phyloP scores from a whole-genome alignment of 352 stramenopile genomes.

The Saprolegnia diclina region DNA sequence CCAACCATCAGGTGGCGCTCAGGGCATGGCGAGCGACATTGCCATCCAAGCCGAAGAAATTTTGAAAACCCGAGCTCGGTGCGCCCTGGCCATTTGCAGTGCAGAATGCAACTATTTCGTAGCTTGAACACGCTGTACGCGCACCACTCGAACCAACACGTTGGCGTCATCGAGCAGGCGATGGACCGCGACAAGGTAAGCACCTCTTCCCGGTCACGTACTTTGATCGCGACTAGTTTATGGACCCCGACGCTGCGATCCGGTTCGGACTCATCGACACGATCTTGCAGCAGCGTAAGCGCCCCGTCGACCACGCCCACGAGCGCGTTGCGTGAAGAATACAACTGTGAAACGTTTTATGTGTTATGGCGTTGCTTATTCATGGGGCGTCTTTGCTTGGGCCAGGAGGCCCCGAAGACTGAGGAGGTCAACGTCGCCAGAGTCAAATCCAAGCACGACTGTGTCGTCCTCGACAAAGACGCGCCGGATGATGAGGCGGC shows the following conservation, averaged over 20 bases:
- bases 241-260: constrained; percentile 63
- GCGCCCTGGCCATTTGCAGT: neutral
- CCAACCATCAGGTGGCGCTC: constrained; percentile 93
- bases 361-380: neutral
- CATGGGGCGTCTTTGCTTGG: neutral
- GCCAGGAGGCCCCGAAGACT: neutral
- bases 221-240: constrained; percentile 44
- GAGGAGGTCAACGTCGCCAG: constrained; percentile 3
- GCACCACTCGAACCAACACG: constrained; percentile 61
- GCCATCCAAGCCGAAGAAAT: constrained; percentile 98
- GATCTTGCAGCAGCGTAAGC: constrained; percentile 60
- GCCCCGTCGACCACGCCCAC: neutral
- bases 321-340: neutral
- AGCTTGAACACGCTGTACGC: constrained; percentile 75
- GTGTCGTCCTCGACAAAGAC: neutral
- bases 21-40: constrained; percentile 97
- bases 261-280: constrained; percentile 82
- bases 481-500: neutral
- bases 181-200: constrained; percentile 65
- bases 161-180: constrained; percentile 76
- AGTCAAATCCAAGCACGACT: neutral
- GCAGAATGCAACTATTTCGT: neutral
- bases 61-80: constrained; percentile 86
- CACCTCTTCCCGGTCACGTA: neutral
- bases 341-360: too few species aligned